A percentile compares a stretch with the other conserved stretches of the same genome.
phyloP scores from a whole-genome alignment of 257 asterid genomes.

The Capsicum pubescens region DNA sequence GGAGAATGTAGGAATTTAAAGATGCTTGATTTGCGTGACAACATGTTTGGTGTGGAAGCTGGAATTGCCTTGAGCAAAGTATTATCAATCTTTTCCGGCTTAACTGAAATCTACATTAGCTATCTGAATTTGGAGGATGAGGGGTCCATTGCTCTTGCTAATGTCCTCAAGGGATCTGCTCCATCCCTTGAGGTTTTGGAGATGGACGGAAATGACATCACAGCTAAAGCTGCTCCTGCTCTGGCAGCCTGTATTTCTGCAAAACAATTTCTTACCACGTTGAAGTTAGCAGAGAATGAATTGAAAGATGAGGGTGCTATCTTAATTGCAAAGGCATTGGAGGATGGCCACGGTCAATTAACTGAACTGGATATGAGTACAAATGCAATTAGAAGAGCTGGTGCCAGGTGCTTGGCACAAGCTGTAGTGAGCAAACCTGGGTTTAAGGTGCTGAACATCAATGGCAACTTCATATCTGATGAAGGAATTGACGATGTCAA shows the following conservation, averaged over 20 bases:
- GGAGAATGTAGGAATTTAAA: constrained; percentile 58
- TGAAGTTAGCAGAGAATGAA: constrained; percentile 81
- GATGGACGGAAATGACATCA: constrained; percentile 94
- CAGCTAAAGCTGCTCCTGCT: constrained; percentile 73
- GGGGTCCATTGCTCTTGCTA: constrained; percentile 72
- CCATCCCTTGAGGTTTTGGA: constrained; percentile 77
- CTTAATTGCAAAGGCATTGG: constrained; percentile 77
- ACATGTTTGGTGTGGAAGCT: constrained; percentile 85
- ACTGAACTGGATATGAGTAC: constrained; percentile 77
- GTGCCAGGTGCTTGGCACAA: constrained; percentile 86
- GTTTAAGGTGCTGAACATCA: constrained; percentile 65
- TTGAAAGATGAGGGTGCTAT: constrained; percentile 94
- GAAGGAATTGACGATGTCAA: constrained; percentile 92
- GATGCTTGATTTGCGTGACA: constrained; percentile 89
- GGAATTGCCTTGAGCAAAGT: constrained; percentile 69
- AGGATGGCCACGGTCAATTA: constrained; percentile 79
- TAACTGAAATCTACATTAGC: constrained; percentile 74
- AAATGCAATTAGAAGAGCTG: constrained; percentile 83
- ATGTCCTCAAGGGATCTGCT: constrained; percentile 72
- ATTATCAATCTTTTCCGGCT: constrained; percentile 56
- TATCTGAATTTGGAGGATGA: constrained; percentile 89
- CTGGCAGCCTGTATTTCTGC: constrained; percentile 76
- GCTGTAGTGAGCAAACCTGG: constrained; percentile 72
- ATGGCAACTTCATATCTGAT: constrained; percentile 90
- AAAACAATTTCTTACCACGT: constrained; percentile 65